Conservation (phyloP, 2,329 filamentous ascomycete species). For the Dothideomycetes sp. region DNA sequence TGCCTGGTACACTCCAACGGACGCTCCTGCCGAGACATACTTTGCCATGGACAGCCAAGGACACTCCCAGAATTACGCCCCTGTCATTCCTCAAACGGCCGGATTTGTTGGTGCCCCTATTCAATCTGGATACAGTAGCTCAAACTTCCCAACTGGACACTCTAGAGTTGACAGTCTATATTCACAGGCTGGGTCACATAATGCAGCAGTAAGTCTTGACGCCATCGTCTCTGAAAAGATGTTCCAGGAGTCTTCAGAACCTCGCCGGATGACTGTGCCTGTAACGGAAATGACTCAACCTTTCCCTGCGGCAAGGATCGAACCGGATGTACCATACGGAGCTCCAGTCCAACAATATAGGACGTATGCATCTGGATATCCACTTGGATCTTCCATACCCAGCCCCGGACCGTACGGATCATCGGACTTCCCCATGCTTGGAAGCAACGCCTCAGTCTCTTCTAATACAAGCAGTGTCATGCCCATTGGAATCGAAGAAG, state of each 20-base stretch:
- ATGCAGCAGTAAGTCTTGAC: slow-evolving; percentile 10
- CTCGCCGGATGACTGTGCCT: slow-evolving; percentile 5
- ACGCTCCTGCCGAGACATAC: neutral
- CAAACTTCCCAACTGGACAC: neutral
- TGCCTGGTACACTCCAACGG: slow-evolving; percentile 2
- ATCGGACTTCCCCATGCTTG: neutral
- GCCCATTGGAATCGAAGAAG: slow-evolving; percentile 1
- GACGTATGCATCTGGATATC: neutral
- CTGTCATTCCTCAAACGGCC: slow-evolving; percentile 8
- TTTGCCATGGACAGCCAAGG: neutral
- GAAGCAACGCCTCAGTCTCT: neutral
- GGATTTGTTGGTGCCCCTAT: slow-evolving; percentile 13
- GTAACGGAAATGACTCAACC: neutral
- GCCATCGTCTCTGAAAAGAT: neutral
- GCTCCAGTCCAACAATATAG: slow-evolving; percentile 8
- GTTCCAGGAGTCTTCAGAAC: neutral
- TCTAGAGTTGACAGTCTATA: slow-evolving; percentile 7
- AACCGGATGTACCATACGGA: slow-evolving; percentile 5
- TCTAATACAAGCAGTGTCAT: slow-evolving; percentile 2
- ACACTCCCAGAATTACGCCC: neutral
- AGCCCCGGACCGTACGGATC: neutral
- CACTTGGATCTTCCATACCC: neutral
- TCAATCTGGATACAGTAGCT: neutral
- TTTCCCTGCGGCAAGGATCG: neutral
- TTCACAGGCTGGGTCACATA: slow-evolving; percentile 5